Evolutionary conservation across 768 basidiomycete species (phyloP).

Genomic region (Pilatotrama ljubarskyi): DNA sequence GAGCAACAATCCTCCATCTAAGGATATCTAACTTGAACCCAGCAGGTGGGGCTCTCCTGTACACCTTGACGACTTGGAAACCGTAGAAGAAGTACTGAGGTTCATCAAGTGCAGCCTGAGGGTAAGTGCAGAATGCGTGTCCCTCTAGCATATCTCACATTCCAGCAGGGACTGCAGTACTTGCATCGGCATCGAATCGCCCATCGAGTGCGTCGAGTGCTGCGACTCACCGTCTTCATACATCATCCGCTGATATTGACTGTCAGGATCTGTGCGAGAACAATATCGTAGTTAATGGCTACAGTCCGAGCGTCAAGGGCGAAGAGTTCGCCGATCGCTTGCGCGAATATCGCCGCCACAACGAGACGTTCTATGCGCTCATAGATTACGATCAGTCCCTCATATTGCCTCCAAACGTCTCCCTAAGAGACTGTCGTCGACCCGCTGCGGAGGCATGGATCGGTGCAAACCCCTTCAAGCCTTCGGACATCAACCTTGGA

Average conservation of each 20-base stretch:
- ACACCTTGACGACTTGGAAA: not conserved
- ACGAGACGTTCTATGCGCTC: not conserved
- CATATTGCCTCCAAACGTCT: not conserved
- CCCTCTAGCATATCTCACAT: not conserved
- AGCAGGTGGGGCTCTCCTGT: not conserved
- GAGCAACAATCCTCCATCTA: not conserved
- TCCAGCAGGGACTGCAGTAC: not conserved
- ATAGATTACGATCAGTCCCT: not conserved
- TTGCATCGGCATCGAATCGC: not conserved
- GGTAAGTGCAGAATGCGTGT: not conserved
- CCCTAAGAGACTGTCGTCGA: not conserved
- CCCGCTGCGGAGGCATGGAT: not conserved
- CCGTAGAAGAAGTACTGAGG: not conserved
- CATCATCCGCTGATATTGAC: not conserved
- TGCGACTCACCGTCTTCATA: not conserved
- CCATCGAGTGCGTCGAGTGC: not conserved
- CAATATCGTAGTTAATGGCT: not conserved
- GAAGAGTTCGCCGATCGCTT: not conserved
- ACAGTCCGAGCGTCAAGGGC: not conserved
- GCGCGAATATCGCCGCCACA: not conserved
- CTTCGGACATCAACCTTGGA: not conserved
- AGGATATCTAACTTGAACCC: too few species aligned
- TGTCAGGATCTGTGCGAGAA: not conserved
- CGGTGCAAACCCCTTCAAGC: not conserved
- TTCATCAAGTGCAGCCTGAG: not conserved